Conservation (phyloP, 2,329 filamentous ascomycete genomes). For the Penicillium frequentans region DNA sequence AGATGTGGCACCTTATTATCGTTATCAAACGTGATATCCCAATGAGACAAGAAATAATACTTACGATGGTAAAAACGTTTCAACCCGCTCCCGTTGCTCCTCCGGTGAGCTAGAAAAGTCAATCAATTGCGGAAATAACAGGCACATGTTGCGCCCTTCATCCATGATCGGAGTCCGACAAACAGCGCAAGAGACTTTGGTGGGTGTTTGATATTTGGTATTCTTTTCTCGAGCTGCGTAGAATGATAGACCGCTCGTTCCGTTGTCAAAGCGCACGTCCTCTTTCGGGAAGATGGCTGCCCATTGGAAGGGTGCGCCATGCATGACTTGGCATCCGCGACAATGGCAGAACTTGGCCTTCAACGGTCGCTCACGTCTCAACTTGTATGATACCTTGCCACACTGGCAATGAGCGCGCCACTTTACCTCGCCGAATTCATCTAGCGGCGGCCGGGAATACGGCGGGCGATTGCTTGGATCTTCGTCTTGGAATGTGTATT, state of each 20-base stretch:
- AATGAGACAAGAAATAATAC: neutral
- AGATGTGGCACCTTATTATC: neutral
- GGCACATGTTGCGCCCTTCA: conserved; percentile 79
- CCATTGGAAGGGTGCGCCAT: conserved; percentile 87
- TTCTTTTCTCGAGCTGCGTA: conserved; percentile 45
- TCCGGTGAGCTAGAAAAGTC: neutral
- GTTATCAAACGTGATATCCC: neutral
- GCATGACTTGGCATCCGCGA: conserved; percentile 73
- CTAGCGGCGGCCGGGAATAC: neutral
- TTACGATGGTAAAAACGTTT: neutral
- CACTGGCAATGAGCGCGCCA: conserved; percentile 64
- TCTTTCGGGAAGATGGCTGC: conserved; percentile 82
- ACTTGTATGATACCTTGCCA: conserved; percentile 69
- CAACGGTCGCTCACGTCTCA: conserved; percentile 68
- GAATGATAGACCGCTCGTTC: conserved; percentile 66
- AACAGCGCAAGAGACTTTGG: conserved; percentile 74
- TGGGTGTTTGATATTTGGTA: conserved; percentile 66
- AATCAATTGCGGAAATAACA: conserved; percentile 75
- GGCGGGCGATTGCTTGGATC: neutral
- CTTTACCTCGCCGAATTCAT: neutral
- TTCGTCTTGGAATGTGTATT: neutral
- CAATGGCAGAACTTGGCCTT: conserved; percentile 83
- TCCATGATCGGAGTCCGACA: conserved; percentile 84
- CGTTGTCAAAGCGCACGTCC: conserved; percentile 67
- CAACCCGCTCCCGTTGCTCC: neutral